Evolutionary conservation across 495 filamentous ascomycete genomes (phyloP), one percentile per base, ranked within the genome.

Genomic region (Massariosphaeria phaeospora): DNA sequence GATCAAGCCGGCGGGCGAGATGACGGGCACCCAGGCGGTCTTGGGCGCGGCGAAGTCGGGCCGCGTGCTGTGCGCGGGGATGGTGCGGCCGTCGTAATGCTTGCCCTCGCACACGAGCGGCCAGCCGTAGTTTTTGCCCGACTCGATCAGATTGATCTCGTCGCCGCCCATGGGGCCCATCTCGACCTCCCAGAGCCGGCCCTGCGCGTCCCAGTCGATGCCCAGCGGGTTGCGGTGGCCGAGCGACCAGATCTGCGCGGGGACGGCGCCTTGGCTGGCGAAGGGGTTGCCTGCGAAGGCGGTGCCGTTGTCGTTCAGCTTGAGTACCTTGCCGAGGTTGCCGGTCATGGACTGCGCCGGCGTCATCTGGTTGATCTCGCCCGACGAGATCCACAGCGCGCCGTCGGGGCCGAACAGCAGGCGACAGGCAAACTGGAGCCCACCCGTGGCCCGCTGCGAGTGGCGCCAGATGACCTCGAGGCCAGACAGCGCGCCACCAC

Each of bases 111-210:
- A 42, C 34, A 52, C 48, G 48, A 52, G 48, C 48, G 48, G 48
- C 48, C 48, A 52, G 20, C 48, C 48, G 48, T 52, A 52, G 27
- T 52, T 52, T 1, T 2, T 33, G 48, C 48, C 48, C 36, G 2
- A 9, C 27, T 52, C 38, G 48, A 52, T 52, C 4, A 52, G 38
- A 27, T 52, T 52, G 48, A 52, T 35, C 38, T 52, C 48, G 48
- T 52, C 48, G 38, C 48, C 48, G 38, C 48, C 48, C 48, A 52
- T 52, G 34, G 48, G 48, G 36, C 48, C 48, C 48, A 52, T 52
- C 17, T 52, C 48, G 34, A 52, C 24, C 26, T 52, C 48, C 48
- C 48, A 52, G 38, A 52, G 48, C 21, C 48, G 48, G 1, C 48
- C 48, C 38, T 52, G 36, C 2, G 48, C 48, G 26, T 52, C 48